Conservation (phyloP, 2,329 filamentous ascomycete species). For the Exophiala phaeomuriformis region DNA sequence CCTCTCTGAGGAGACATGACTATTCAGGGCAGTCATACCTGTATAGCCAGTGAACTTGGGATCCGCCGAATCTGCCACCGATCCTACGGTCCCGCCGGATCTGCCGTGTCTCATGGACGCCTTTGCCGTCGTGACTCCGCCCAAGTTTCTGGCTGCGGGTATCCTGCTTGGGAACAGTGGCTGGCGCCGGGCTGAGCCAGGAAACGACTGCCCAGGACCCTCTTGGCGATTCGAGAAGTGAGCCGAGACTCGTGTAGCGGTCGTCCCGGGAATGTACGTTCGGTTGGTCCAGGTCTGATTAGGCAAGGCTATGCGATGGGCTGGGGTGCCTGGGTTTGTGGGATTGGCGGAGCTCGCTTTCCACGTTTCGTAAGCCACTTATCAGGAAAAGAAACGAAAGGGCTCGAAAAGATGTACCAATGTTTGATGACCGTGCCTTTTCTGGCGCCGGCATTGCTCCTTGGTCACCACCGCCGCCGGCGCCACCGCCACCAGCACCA, state of each 20-base stretch:
- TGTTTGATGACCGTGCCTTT: not conserved
- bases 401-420: constrained; percentile 1
- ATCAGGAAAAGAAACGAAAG: constrained; percentile 2
- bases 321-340: constrained; percentile 6
- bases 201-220: not conserved
- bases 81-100: not conserved
- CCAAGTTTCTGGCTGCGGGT: not conserved
- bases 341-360: not conserved
- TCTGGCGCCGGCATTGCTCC: constrained; percentile 7
- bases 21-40: not conserved
- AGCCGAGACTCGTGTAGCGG: not conserved
- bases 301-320: constrained; percentile 8
- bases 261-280: constrained; percentile 7
- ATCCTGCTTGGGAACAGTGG: constrained; percentile 2
- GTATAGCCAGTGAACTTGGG: not conserved
- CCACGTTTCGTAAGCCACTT: not conserved
- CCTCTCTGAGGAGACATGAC: too few relatives aligned
- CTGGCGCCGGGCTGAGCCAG: constrained; percentile 8
- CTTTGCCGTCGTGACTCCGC: not conserved
- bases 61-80: not conserved
- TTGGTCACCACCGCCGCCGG: not conserved
- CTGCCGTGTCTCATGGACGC: constrained; percentile 1
- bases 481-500: not conserved
- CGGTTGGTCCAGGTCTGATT: constrained; percentile 2
- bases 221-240: not conserved